These are phyloP conservation scores for Fusarium sp. DNA, from an alignment of 2,329 filamentous ascomycete genomes.

Conservation along the genomic window DNA sequence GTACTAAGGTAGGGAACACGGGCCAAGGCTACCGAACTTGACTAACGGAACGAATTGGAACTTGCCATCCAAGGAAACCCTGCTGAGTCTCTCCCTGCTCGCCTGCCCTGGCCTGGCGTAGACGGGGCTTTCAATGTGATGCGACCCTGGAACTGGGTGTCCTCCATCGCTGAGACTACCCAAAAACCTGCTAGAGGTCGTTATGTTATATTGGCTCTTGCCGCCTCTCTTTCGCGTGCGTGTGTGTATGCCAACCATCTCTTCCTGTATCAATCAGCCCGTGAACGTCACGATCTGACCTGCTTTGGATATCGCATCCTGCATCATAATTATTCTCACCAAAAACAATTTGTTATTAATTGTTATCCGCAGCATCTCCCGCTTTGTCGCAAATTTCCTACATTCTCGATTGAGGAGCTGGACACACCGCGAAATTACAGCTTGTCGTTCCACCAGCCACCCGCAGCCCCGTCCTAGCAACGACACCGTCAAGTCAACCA, in stretches of 20 bases:
- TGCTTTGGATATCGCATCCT: not conserved
- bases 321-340: not conserved
- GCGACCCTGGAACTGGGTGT: conserved; percentile 21
- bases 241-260: conserved; percentile 23
- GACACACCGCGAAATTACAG: conserved; percentile 37
- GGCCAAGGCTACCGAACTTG: conserved; percentile 13
- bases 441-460: conserved; percentile 38
- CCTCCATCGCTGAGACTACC: conserved; percentile 34
- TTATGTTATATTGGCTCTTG: conserved; percentile 38
- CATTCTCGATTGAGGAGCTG: conserved; percentile 13
- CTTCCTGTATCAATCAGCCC: conserved; percentile 23
- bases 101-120: conserved; percentile 14
- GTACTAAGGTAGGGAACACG: not conserved
- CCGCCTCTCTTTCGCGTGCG: conserved; percentile 28
- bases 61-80: conserved; percentile 25
- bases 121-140: conserved; percentile 9
- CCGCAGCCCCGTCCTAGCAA: conserved; percentile 34
- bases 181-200: conserved; percentile 33
- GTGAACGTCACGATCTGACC: conserved; percentile 9
- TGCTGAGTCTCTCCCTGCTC: conserved; percentile 3
- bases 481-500: conserved; percentile 36
- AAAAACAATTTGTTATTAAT: not conserved
- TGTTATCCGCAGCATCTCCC: not conserved
- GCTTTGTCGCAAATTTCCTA: not conserved
- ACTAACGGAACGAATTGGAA: conserved; percentile 13